Base-by-base conservation (phyloP, 1,139 yeast species). In the Scheffersomyces cryptocercus region DNA sequence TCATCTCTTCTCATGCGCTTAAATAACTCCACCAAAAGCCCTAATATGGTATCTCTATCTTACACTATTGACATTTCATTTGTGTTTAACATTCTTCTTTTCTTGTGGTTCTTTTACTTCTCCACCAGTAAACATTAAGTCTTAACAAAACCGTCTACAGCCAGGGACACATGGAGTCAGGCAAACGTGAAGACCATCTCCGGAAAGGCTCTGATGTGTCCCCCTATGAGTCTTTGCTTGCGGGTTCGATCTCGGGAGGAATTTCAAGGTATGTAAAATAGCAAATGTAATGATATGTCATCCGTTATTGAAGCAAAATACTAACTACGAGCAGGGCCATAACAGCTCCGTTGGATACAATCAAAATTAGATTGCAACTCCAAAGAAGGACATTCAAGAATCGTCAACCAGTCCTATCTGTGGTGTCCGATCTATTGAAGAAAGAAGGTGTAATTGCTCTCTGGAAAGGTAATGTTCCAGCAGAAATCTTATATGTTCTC, bases 381-480 rank as follows among this genome's bases (percentile, higher is more conserved):
- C 81, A 70, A 47, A 55, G 54, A 37, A 38, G 42, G 6, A 61
- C 52, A 16, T 48, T 50, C 37, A 59, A 58, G 48, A 64, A 69
- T 46, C 51, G 56, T 4, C 71, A 74, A 2, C 55, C 75, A 2
- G 33, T 64, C 2, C 50, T 56, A 3, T 69, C 79, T 0, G 58
- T 74, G 28, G 54, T 65, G 15, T 48, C 44, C 28, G 40, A 49
- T 16, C 53, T 72, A 8, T 43, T 70, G n/a, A 54, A 55, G 30
- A 50, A 68, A 38, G 79, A 74, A 50, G 79, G 79, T 3, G 49
- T 70, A 6, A 35, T 52, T 15, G 79, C 91, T 0, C 71, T 93
- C 16, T 93, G 98, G 98, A 91, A 90, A 62, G 99, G 99, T 0
- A 93, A 93, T 61, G 79, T 88, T 0, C 96, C 99, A 0, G 99